A percentile compares a stretch with the other conserved stretches of the same genome.
Evolutionary conservation across 148 eudicot species (phyloP).

Genomic region (Talinum fruticosum): DNA sequence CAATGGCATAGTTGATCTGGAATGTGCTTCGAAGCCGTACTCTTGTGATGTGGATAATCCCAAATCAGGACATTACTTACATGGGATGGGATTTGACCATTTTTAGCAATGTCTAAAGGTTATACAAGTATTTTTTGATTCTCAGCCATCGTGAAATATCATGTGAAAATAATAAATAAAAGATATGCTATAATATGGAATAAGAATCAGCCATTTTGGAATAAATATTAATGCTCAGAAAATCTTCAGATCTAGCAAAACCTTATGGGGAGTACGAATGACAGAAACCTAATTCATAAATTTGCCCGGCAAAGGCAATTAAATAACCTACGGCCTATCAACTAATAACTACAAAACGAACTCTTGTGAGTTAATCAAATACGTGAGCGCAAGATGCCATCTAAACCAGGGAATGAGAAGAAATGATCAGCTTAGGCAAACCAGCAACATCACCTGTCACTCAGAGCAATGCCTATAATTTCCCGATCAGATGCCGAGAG

Average conservation of each 20-base stretch:
- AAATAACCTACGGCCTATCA: slow-evolving; percentile 8
- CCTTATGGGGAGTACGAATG: neutral
- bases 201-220: no score
- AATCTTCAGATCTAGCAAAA: slow-evolving; percentile 8
- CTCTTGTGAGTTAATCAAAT: slow-evolving; percentile 1
- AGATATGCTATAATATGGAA: neutral
- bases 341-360: neutral
- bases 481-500: neutral
- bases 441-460: neutral
- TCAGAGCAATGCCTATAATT: neutral
- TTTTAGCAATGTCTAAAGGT: no score
- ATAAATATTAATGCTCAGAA: neutral
- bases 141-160: no score
- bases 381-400: slow-evolving; percentile 1
- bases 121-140: no score
- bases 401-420: neutral
- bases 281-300: neutral
- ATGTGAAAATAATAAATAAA: no score
- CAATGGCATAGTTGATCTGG: no score
- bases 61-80: no score
- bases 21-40: no score
- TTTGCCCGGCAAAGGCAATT: neutral
- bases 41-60: no score
- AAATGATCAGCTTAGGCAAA: neutral
- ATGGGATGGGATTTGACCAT: no score